A percentile compares a stretch with the other conserved stretches of the same genome.
Conservation (phyloP, 2,329 filamentous ascomycete genomes). For the Colletotrichum somersetense region DNA sequence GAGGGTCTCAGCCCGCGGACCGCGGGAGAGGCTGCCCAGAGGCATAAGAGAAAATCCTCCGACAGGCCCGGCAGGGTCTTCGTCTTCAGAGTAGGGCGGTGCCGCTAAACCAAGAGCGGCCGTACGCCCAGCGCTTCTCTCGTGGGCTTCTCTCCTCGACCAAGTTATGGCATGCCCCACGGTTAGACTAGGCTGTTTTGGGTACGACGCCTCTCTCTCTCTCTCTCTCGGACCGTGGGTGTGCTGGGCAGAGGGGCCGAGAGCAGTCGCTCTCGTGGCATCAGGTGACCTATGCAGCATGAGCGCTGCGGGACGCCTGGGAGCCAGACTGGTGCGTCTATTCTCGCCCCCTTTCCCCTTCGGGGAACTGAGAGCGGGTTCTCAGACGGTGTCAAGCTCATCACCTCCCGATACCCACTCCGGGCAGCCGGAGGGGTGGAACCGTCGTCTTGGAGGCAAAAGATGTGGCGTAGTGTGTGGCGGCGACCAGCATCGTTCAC, state of each 20-base stretch:
- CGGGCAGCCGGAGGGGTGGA: constrained; percentile 11
- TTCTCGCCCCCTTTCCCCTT: neutral
- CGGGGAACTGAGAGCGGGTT: neutral
- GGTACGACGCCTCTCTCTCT: neutral
- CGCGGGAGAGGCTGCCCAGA: constrained; percentile 1
- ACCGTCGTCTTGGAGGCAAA: neutral
- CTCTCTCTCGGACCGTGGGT: neutral
- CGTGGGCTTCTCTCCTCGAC: neutral
- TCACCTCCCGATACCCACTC: constrained; percentile 9
- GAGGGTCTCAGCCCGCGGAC: neutral
- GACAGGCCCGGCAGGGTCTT: constrained; percentile 23
- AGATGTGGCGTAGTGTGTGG: neutral
- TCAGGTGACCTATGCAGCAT: constrained; percentile 15
- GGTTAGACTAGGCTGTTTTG: constrained; percentile 8
- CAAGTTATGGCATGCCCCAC: neutral
- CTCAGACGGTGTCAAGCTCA: constrained; percentile 12
- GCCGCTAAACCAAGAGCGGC: constrained; percentile 5
- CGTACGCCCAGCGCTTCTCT: neutral
- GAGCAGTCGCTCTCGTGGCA: neutral
- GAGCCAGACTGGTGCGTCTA: neutral
- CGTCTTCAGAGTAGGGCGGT: neutral
- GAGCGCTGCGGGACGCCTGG: neutral
- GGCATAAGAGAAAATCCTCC: constrained; percentile 19
- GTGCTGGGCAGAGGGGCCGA: constrained; percentile 6
- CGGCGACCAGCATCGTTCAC: neutral